Percentiles rank a stretch among this genome's conserved stretches.
phyloP scores from a whole-genome alignment of 225 moss, liverwort and hornwort species.

The Antitrichia curtipendula region DNA sequence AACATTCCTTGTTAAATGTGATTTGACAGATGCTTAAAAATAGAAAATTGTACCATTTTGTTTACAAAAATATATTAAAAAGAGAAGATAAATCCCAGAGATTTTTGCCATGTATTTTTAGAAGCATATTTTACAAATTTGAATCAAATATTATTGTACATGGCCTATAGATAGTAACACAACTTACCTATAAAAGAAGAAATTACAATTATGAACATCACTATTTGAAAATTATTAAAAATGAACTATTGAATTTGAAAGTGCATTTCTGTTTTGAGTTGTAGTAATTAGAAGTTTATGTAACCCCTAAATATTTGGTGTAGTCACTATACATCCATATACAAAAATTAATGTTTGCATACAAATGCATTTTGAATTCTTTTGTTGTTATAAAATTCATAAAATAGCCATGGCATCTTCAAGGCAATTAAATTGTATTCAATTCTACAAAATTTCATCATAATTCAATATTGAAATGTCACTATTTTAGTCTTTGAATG shows the following conservation, averaged over 20 bases:
- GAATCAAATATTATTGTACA: fast-evolving
- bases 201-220: not conserved
- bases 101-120: not conserved
- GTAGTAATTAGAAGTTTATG: not conserved
- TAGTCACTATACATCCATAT: fast-evolving
- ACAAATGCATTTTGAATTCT: not conserved
- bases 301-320: not conserved
- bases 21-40: not conserved
- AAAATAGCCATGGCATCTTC: not conserved
- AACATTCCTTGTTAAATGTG: not conserved
- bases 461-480: not conserved
- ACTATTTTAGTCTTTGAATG: not conserved
- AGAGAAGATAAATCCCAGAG: fast-evolving
- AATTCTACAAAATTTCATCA: not conserved
- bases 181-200: fast-evolving
- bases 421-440: not conserved
- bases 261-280: not conserved
- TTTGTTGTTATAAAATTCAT: not conserved
- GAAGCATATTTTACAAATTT: fast-evolving
- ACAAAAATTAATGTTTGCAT: not conserved
- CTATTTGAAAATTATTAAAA: not conserved
- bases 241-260: fast-evolving
- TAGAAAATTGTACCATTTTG: not conserved
- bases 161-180: fast-evolving
- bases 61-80: too few species aligned